Percentiles rank a stretch among this genome's conserved stretches.
Evolutionary conservation across 805 yeast species (phyloP).

Genomic region (Lipomyces spencermartinsiae): DNA sequence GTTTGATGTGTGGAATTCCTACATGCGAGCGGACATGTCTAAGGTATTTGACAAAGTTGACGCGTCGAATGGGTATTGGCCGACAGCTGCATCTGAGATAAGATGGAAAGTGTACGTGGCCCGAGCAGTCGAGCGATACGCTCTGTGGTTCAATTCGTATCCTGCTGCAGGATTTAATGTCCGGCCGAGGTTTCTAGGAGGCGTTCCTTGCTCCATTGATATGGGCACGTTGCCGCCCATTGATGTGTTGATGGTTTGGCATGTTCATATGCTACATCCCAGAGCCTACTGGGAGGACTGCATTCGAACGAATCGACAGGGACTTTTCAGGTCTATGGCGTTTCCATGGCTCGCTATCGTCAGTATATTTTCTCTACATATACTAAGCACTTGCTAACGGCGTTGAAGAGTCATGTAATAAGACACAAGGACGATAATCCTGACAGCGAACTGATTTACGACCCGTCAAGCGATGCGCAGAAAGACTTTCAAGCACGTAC

Average conservation of each 20-base stretch:
- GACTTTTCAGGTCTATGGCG: slow-evolving; percentile 2
- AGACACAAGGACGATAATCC: not conserved
- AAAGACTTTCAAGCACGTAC: slow-evolving; percentile 12
- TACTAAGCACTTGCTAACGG: not conserved
- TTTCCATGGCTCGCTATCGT: slow-evolving; percentile 28
- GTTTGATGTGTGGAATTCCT: slow-evolving; percentile 7
- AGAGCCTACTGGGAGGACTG: slow-evolving; percentile 38
- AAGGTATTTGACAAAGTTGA: slow-evolving; percentile 13
- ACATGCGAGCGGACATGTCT: slow-evolving; percentile 4
- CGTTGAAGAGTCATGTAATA: slow-evolving; percentile 12
- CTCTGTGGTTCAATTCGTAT: slow-evolving; percentile 15
- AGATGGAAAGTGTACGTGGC: slow-evolving; percentile 21
- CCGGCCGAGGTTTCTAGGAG: slow-evolving; percentile 4
- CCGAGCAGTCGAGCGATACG: slow-evolving; percentile 28
- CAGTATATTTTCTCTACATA: not conserved
- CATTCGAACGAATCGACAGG: slow-evolving; percentile 15
- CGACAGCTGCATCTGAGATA: slow-evolving; percentile 1
- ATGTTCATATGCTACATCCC: slow-evolving; percentile 40
- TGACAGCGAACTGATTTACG: slow-evolving; percentile 8
- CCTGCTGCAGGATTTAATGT: slow-evolving; percentile 12
- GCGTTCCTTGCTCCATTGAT: not conserved
- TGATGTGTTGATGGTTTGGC: slow-evolving; percentile 42
- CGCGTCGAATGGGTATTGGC: not conserved
- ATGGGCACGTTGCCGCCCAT: slow-evolving; percentile 35
- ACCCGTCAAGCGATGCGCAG: slow-evolving; percentile 11